These are phyloP conservation scores for Talaromyces marneffei DNA, from an alignment of 2,329 filamentous ascomycete species.

Conservation along the genomic window DNA sequence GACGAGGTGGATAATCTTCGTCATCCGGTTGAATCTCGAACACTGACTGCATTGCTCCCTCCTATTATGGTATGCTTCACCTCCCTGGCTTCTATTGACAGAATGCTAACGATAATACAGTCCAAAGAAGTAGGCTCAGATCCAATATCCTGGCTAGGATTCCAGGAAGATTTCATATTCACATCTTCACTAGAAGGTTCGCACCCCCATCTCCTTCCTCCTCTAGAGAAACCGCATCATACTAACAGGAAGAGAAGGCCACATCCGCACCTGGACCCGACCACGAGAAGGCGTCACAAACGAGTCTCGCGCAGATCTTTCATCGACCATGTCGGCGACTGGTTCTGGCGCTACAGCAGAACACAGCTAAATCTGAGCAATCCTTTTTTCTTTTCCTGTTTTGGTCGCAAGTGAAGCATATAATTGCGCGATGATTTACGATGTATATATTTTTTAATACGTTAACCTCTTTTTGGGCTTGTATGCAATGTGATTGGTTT, in stretches of 20 bases:
- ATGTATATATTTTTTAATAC: background rate
- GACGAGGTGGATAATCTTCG: constrained; percentile 56
- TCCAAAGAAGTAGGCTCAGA: constrained; percentile 79
- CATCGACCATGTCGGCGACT: constrained; percentile 14
- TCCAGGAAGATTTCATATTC: constrained; percentile 87
- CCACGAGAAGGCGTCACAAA: constrained; percentile 46
- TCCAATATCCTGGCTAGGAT: constrained; percentile 84
- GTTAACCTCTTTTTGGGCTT: background rate
- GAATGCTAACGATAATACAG: constrained; percentile 39
- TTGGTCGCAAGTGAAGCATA: background rate
- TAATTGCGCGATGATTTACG: background rate
- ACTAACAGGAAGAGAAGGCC: constrained; percentile 46
- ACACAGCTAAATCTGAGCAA: background rate
- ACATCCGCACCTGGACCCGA: constrained; percentile 69
- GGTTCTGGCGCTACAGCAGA: constrained; percentile 2
- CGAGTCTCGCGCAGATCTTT: constrained; percentile 27
- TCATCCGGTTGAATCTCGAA: constrained; percentile 79
- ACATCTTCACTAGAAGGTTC: constrained; percentile 86
- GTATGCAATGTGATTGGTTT: background rate
- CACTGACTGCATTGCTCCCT: constrained; percentile 76
- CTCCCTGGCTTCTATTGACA: background rate
- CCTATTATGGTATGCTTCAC: constrained; percentile 69
- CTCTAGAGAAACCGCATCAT: background rate
- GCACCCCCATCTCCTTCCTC: constrained; percentile 26
- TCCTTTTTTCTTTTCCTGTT: background rate